phyloP scores from a whole-genome alignment of 176 grass and related monocot genomes.

The Otatea glauca region DNA sequence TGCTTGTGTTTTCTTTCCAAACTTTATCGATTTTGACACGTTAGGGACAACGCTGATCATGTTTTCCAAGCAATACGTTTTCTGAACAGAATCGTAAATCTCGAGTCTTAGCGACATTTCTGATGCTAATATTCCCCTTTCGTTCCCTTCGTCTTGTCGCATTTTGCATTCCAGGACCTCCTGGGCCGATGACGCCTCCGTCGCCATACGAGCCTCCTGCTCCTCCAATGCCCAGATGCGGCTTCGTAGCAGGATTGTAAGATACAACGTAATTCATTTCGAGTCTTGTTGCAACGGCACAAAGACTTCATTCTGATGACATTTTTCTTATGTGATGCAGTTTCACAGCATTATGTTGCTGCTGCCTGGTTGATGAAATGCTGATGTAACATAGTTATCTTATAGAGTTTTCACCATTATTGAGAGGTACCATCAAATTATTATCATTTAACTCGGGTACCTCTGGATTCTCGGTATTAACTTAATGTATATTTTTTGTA shows the following conservation, averaged over 20 bases:
- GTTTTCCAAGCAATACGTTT: neutral
- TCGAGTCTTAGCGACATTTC: neutral
- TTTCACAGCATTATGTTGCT: conserved; percentile 47
- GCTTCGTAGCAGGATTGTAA: conserved; percentile 57
- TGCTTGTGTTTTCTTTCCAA: neutral
- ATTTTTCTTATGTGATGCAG: conserved; percentile 37
- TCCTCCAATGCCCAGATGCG: neutral
- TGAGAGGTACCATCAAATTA: too few relatives aligned
- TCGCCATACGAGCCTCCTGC: neutral
- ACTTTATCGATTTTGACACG: neutral
- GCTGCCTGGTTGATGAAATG: conserved; percentile 50
- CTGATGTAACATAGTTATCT: conserved; percentile 42
- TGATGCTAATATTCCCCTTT: neutral
- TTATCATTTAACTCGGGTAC: too few relatives aligned
- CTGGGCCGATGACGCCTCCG: conserved; percentile 42
- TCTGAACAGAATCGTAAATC: neutral
- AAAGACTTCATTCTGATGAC: neutral
- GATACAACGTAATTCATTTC: neutral
- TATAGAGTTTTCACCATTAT: too few relatives aligned
- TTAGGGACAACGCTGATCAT: neutral
- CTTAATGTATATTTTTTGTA: too few relatives aligned
- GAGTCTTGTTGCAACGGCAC: neutral
- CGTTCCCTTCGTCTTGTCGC: neutral
- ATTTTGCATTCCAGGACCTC: neutral
- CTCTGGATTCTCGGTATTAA: too few relatives aligned